Evolutionary conservation across 1,139 yeast species (phyloP), one percentile per base, ranked within the genome.

Genomic region (Martiniozyma asiatica): DNA sequence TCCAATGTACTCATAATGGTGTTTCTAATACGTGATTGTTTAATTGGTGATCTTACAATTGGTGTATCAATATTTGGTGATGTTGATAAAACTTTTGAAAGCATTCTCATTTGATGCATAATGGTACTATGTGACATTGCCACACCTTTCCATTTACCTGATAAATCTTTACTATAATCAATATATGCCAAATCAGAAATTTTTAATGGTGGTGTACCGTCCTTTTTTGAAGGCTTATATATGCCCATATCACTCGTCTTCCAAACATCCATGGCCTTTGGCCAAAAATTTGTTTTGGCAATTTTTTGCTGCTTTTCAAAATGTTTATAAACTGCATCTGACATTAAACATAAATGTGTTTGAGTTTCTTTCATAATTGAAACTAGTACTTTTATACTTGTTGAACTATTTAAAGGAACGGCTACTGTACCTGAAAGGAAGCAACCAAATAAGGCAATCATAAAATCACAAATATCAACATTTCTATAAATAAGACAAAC

Each of bases 351-450:
- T 36, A 82, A 59, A 48, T 79, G 85, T 1, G 93, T 66, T 37
- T 77, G 81, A 0, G 97, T 82, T 28, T 70, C 63, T 30, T 68
- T 68, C 49, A 89, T 68, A 24, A 87, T 79, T 36, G 73, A 76
- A 14, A 74, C 63, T 31, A 82, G 73, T 42, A 84, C 94, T 31
- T 60, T 61, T 25, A 78, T 72, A 10, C 71, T 63, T 2, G 57
- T 49, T 32, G 79, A 79, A 31, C 85, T 78, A 32, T 81, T 80
- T 26, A 85, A 72, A 0, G 98, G 98, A 8, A 92, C 92, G 0
- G 97, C 97, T 1, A 92, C 87, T 23, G 84, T 81, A 1, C 94
- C 95, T 0, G 96, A 94, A 40, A 89, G 61, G 45, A 89, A 84
- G 50, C 97, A 87, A 3, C 96, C 98, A 49, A 84, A 68, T 12